Evolutionary conservation across 106 monocot species (phyloP), one percentile per base, ranked within the genome.

Genomic region (Triglochin maritima): DNA sequence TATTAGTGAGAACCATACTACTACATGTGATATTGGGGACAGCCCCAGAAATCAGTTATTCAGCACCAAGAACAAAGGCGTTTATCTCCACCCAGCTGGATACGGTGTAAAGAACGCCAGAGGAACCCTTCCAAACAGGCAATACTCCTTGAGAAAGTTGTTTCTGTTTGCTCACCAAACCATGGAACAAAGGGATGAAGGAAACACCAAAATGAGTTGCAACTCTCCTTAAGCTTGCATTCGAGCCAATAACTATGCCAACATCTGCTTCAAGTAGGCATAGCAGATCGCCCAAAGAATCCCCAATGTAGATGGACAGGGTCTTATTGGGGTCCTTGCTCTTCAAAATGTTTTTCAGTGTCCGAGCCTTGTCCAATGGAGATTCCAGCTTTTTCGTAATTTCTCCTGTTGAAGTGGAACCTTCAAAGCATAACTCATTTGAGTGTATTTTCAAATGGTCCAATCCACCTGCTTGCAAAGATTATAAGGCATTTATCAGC

Each of bases 201-300:
- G 88, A 79, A 47, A 89, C 80, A 59, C 92, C 98, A 65, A 84
- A 98, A 2, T 73, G 88, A 63, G 66, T 56, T 41, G 79, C 92
- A 0, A 98, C 84, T 66, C 62, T 88, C 69, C 88, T 88, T 53
- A 98, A 74, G 74, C 79, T 98, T 67, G 61, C 15, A 41, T 86
- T 98, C 13, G 92, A 86, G 62, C 92, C 98, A 16, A 98, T 60
- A 8, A 98, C 98, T 51, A 98, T 89, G n/a, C 98, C 98, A 14
- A 98, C 69, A 68, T 98, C 98, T 6, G 98, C 98, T 79, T 92
- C 82, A 29, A 98, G 74, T 17, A 98, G 74, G 73, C 98, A 98
- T 3, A 98, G 81, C 66, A 98, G 66, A 61, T 98, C 98, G 11
- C 92, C 92, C 4, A 92, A 74, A 3, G 92, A 86, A 69, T 98